Evolutionary conservation across 805 yeast species (phyloP), one percentile per base, ranked within the genome.

Genomic region (Candida adriatica): DNA sequence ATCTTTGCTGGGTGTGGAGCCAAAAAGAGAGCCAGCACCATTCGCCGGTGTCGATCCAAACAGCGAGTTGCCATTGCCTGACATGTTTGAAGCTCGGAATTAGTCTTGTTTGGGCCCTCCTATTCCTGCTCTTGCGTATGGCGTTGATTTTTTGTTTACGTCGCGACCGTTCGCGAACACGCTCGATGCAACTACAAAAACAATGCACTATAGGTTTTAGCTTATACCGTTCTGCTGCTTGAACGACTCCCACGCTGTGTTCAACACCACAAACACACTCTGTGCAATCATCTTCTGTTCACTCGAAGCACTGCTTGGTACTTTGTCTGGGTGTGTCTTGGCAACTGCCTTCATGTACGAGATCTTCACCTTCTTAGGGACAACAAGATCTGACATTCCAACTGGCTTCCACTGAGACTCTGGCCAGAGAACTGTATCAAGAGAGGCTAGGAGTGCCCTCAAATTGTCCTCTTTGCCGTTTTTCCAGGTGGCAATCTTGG

Each of bases 261-360:
- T 90, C 39, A 92, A 62, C 0, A 77, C 67, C 24, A 87, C 81
- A 51, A 92, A 92, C 0, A 90, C 90, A 16, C 75, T 76, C 46
- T 88, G 90, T 11, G 96, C 92, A 27, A 90, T 66, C 79, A 90
- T 71, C 51, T 80, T 79, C 35, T 74, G 73, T 47, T 86, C 94
- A 6, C 76, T 62, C 6, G 77, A 61, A 2, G 79, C 73, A 15
- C 58, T 56, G n/a, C 58, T 51, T 6, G 75, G 63, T 16, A 88
- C 61, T 55, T 92, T 92, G 56, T 92, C 99, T 0, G 90, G 76
- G 55, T 88, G 92, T 3, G 95, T 94, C 30, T 75, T 70, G 0
- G 96, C 79, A 44, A 92, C 85, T 5, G 96, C 86, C 56, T 81
- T 84, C 87, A 92, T 77, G 26, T 92, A 92, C 13, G 66, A 65